Evolutionary conservation across 2,329 filamentous ascomycete species (phyloP), one percentile per base, ranked within the genome.

Genomic region (Aspergillus alliaceus): DNA sequence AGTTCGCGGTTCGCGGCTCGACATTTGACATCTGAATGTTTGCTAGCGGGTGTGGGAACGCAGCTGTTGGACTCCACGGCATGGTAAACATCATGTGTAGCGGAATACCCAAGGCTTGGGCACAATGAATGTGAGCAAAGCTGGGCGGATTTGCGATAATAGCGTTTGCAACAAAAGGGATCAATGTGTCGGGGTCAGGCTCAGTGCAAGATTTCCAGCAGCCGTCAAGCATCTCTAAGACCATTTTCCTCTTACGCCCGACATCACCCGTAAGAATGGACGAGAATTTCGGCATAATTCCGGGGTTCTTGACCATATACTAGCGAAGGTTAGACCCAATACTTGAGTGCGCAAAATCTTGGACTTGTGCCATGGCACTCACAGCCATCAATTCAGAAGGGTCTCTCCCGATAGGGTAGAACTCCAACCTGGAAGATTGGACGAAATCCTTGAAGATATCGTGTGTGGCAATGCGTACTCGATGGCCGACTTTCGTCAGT

Each of bases 291-390:
- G 91, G 91, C 87, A 95, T 91, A 27, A 96, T 78, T 0, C 91
- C 90, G 0, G 91, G 90, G 64, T 95, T 90, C 74, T 93, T 93
- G 50, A 95, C 90, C 91, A 95, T 95, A 67, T n/a, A n/a, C n/a
- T n/a, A n/a, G n/a, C n/a, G n/a, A n/a, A n/a, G n/a, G n/a, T n/a
- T n/a, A n/a, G n/a, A n/a, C n/a, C n/a, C n/a, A n/a, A n/a, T n/a
- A n/a, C n/a, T n/a, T n/a, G n/a, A n/a, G n/a, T n/a, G n/a, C n/a
- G n/a, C n/a, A n/a, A n/a, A n/a, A n/a, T n/a, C n/a, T n/a, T n/a
- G n/a, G n/a, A n/a, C n/a, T n/a, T n/a, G n/a, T n/a, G n/a, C n/a
- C n/a, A n/a, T n/a, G n/a, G n/a, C n/a, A n/a, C n/a, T n/a, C n/a
- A 93, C 95, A 3, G 91, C 90, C 89, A 91, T 92, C 39, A 91